phyloP scores from a whole-genome alignment of 2,329 filamentous ascomycete genomes.

The Beauveria varroae region DNA sequence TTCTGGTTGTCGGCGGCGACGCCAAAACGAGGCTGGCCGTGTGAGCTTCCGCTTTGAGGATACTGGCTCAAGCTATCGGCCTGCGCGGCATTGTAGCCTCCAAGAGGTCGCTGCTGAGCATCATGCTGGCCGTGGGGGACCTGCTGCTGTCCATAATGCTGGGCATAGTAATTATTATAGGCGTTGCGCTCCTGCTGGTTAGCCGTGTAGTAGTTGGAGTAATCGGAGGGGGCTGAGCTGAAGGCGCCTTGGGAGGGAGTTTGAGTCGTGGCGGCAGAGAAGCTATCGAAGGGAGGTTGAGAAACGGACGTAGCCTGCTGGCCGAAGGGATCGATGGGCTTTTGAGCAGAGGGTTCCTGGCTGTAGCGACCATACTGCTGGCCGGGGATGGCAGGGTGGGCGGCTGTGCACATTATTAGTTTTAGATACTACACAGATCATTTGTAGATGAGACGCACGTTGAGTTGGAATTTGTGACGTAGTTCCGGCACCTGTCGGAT shows the following conservation, averaged over 20 bases:
- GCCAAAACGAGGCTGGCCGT: conserved; percentile 53
- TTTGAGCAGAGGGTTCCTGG: conserved; percentile 62
- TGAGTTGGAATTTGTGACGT: conserved; percentile 17
- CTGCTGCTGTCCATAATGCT: conserved; percentile 50
- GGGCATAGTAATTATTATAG: conserved; percentile 73
- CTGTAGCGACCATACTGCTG: conserved; percentile 66
- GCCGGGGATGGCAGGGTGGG: conserved; percentile 47
- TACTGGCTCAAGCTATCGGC: conserved; percentile 61
- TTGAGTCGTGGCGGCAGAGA: conserved; percentile 52
- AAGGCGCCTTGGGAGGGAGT: conserved; percentile 56
- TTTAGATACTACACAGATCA: background rate
- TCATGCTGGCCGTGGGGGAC: conserved; percentile 65
- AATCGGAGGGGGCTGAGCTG: conserved; percentile 71
- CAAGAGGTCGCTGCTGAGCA: conserved; percentile 66
- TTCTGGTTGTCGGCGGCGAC: conserved; percentile 62
- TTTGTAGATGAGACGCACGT: conserved; percentile 13
- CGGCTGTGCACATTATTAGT: conserved; percentile 11
- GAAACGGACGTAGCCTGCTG: conserved; percentile 55
- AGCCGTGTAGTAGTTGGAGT: conserved; percentile 77
- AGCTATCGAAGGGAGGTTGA: conserved; percentile 54
- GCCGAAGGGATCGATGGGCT: conserved; percentile 80
- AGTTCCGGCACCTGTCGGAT: background rate
- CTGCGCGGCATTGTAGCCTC: conserved; percentile 63
- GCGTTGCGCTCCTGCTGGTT: conserved; percentile 64
- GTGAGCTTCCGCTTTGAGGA: conserved; percentile 57